Conservation (phyloP, 768 basidiomycete species). For the Daedalea quercina region DNA sequence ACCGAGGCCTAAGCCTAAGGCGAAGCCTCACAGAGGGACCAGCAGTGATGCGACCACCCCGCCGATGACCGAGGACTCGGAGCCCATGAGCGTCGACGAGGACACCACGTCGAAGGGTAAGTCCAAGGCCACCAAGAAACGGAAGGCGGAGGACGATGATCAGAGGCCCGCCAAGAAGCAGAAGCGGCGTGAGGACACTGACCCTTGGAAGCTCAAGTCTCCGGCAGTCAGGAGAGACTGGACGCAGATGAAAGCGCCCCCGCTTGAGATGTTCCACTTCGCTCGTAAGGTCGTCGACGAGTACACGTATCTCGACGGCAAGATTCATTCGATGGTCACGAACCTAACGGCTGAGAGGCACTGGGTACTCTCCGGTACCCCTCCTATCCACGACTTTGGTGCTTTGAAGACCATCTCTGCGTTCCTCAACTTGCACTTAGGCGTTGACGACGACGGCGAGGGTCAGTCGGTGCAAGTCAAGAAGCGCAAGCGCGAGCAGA, state of each 20-base stretch:
- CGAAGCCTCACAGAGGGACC: slow-evolving; percentile 15
- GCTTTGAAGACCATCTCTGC: slow-evolving; percentile 87
- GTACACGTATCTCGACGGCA: slow-evolving; percentile 86
- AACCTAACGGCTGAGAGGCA: slow-evolving; percentile 69
- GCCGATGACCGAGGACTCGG: slow-evolving; percentile 9
- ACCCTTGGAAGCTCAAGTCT: slow-evolving; percentile 74
- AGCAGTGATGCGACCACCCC: slow-evolving; percentile 14
- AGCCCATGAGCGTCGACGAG: slow-evolving; percentile 20
- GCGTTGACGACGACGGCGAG: slow-evolving; percentile 84
- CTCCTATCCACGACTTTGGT: slow-evolving; percentile 86
- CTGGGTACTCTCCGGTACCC: slow-evolving; percentile 97
- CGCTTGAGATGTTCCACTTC: slow-evolving; percentile 91
- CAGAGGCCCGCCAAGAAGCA: slow-evolving; percentile 41
- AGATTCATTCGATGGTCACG: slow-evolving; percentile 72
- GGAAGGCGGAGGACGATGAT: slow-evolving; percentile 31
- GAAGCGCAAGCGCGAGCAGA: slow-evolving; percentile 78
- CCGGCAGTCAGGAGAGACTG: slow-evolving; percentile 62
- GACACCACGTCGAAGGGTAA: slow-evolving; percentile 9
- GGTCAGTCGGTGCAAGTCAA: slow-evolving; percentile 61
- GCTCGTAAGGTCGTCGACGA: slow-evolving; percentile 88
- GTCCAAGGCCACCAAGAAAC: slow-evolving; percentile 31
- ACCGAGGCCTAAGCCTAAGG: slow-evolving; percentile 19
- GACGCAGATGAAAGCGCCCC: slow-evolving; percentile 74
- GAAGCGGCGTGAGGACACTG: slow-evolving; percentile 54
- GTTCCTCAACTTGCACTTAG: slow-evolving; percentile 85